Evolutionary conservation across 1,284 basidiomycete genomes (phyloP).

Genomic region (Pseudozyma hubeiensis): DNA sequence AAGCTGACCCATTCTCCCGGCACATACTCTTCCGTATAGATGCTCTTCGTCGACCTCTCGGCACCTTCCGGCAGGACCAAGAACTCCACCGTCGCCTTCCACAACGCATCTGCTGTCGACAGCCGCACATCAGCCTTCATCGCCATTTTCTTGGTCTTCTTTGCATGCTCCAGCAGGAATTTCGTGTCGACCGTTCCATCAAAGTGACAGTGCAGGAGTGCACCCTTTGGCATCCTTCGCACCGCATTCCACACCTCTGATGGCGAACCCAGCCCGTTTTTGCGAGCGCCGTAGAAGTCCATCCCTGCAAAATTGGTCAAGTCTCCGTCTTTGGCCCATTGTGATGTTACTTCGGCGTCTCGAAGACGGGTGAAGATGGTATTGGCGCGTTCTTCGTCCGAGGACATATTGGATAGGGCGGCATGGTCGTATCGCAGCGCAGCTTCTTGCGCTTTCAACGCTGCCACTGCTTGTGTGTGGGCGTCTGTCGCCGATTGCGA

Average conservation of each 20-base stretch:
- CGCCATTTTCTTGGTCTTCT: conserved; percentile 32
- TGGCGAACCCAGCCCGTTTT: conserved; percentile 25
- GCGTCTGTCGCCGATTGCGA: conserved; percentile 5
- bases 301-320: conserved; percentile 37
- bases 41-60: conserved; percentile 18
- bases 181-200: conserved; percentile 57
- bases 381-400: conserved; percentile 32
- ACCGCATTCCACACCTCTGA: conserved; percentile 36
- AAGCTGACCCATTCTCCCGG: conserved; percentile 51
- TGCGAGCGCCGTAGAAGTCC: conserved; percentile 40
- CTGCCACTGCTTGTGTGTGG: conserved; percentile 16
- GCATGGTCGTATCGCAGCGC: conserved; percentile 47
- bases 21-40: conserved; percentile 40
- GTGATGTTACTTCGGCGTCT: conserved; percentile 21
- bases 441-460: conserved; percentile 33
- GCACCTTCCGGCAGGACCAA: conserved; percentile 27
- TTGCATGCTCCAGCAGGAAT: conserved; percentile 43
- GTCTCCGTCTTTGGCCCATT: conserved; percentile 41
- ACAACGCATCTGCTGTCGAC: conserved; percentile 24
- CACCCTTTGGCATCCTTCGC: conserved; percentile 55
- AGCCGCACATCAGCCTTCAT: conserved; percentile 45
- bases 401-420: conserved; percentile 16
- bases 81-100: conserved; percentile 43
- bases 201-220: conserved; percentile 58
- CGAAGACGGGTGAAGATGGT: conserved; percentile 24